These are phyloP conservation scores for Magnolia kwangsiensis DNA, from an alignment of 164 flowering plant genomes.

Conservation along the genomic window DNA sequence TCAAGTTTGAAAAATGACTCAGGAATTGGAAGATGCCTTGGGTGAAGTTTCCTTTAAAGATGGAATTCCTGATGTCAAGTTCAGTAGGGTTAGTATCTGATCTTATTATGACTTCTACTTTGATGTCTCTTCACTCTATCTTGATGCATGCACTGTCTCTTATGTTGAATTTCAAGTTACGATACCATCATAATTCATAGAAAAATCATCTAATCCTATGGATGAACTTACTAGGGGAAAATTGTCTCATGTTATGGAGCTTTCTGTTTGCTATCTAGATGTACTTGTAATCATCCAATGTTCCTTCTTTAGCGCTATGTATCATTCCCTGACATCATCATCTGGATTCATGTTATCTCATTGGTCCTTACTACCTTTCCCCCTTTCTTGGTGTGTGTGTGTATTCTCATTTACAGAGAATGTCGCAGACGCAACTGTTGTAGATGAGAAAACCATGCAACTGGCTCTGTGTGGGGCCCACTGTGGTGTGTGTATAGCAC, in stretches of 20 bases:
- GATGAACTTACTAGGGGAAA: background rate
- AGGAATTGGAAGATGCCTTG: constrained; percentile 85
- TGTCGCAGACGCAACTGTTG: background rate
- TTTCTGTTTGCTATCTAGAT: background rate
- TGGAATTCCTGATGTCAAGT: constrained; percentile 93
- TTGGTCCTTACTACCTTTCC: background rate
- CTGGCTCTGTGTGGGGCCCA: background rate
- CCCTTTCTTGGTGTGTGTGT: too few species aligned
- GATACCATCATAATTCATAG: background rate
- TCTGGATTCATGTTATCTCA: background rate
- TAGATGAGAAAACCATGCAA: background rate
- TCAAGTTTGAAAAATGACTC: constrained; percentile 19
- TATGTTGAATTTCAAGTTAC: background rate
- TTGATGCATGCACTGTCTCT: background rate
- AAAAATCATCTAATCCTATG: background rate
- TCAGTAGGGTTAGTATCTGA: constrained; percentile 66
- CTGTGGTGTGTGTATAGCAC: background rate
- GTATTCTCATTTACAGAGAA: too few species aligned
- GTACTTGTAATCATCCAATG: background rate
- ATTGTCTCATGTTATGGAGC: background rate
- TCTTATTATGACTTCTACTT: background rate
- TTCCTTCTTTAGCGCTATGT: too few species aligned
- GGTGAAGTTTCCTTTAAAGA: constrained; percentile 72
- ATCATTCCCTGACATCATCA: background rate
- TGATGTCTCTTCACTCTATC: constrained; percentile 1